Evolutionary conservation across 2,329 filamentous ascomycete species (phyloP), one percentile per base, ranked within the genome.

Genomic region (Paraphaeosphaeria sporulosa): DNA sequence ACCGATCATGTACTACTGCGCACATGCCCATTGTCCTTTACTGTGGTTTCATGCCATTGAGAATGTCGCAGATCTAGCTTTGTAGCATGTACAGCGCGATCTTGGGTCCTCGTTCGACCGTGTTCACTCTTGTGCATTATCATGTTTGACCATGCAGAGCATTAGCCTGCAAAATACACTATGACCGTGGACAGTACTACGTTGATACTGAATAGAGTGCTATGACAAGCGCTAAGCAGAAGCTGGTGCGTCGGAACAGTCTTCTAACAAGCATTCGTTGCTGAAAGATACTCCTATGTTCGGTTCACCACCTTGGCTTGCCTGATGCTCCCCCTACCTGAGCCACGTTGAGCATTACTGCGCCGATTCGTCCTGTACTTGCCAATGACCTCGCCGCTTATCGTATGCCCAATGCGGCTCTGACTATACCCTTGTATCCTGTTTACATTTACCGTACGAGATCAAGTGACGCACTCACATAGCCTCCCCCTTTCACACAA

Each of bases 401-500:
- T 30, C 21, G 6, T 48, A 36, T 30, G 30, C 30, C 32, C 23
- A 3, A 34, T 7, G 25, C 4, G 9, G 17, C 8, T 10, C 52
- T 34, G 13, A 19, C 8, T 8, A n/a, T 32, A 30, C 43, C 38
- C 27, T 3, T n/a, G 30, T 19, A 13, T 19, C 10, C n/a, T 17
- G 30, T 42, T 9, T 23, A 43, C 50, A 23, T 43, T 23, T 53
- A 17, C 44, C 4, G 27, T 48, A 30, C 53, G 17, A 23, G 17
- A 32, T 27, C 15, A 5, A 23, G 15, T n/a, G 15, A 34, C 15
- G 32, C 19, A 7, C 19, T 48, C 50, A 54, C 57, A 59, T 56
- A 57, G 58, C 58, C 52, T 57, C 48, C 58, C 53, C 49, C 44
- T 46, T 51, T 38, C 32, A 21, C 47, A 55, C 42, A 56, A 38